Conservation (phyloP, 495 filamentous ascomycete species). For the Hyaloscypha finlandica region DNA sequence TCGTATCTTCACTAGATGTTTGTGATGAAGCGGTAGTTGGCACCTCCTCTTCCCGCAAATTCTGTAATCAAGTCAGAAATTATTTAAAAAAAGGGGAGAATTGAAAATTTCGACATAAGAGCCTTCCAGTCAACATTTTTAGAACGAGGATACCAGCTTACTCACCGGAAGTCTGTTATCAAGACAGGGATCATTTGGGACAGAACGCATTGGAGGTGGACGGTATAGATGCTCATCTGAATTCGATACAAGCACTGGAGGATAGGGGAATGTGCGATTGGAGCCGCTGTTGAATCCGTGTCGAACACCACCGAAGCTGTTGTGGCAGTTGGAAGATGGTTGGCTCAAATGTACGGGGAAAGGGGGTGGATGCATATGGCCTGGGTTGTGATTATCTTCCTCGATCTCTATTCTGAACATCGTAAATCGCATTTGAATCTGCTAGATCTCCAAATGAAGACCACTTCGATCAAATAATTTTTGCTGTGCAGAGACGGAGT, state of each 20-base stretch:
- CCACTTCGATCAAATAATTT: neutral
- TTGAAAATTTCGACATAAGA: too few species aligned
- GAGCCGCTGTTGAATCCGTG: conserved; percentile 15
- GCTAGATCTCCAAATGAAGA: neutral
- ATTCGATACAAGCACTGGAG: neutral
- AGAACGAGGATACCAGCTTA: neutral
- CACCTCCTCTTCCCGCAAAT: too few species aligned
- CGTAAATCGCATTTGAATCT: conserved; percentile 1
- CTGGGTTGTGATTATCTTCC: neutral
- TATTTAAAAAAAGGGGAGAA: too few species aligned
- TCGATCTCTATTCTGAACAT: conserved; percentile 10
- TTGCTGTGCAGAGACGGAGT: neutral
- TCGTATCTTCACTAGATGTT: too few species aligned
- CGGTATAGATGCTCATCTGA: neutral
- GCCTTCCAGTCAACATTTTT: too few species aligned
- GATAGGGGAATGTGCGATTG: neutral
- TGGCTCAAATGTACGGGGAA: neutral
- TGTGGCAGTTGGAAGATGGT: neutral
- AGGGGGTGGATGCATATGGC: neutral
- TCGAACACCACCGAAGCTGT: conserved; percentile 6
- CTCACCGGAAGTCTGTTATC: neutral
- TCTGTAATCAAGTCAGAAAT: too few species aligned
- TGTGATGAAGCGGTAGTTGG: too few species aligned
- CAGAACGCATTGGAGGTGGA: neutral
- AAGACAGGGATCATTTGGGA: neutral